A percentile compares a stretch with the other conserved stretches of the same genome.
phyloP scores from a whole-genome alignment of 2,329 filamentous ascomycete genomes.

The Xylaria digitata region DNA sequence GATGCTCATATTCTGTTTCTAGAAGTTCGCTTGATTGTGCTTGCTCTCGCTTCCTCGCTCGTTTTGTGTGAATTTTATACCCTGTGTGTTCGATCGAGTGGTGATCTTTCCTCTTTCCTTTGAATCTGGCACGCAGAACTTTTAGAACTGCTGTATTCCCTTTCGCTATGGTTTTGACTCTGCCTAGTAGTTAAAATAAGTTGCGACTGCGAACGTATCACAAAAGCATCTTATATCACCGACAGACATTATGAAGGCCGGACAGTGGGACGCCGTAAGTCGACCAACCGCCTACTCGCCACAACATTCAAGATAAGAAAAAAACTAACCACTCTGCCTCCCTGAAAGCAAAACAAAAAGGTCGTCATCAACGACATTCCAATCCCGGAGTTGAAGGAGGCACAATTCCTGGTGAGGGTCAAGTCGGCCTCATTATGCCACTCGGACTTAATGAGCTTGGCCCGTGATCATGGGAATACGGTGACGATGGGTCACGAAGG shows the following conservation, averaged over 20 bases:
- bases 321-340: background rate
- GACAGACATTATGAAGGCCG: conserved; percentile 31
- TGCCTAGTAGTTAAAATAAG: background rate
- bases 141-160: background rate
- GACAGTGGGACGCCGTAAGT: conserved; percentile 33
- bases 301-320: background rate
- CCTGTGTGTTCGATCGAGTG: background rate
- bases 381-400: conserved; percentile 36
- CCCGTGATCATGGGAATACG: conserved; percentile 12
- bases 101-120: background rate
- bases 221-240: background rate
- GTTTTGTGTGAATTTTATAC: background rate
- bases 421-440: conserved; percentile 33
- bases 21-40: background rate
- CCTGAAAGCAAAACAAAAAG: conserved; percentile 23
- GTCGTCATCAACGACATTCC: conserved; percentile 39
- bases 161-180: background rate
- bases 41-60: background rate
- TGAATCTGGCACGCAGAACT: background rate
- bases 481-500: conserved; percentile 37
- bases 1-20: background rate
- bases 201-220: background rate
- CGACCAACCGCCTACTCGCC: background rate
- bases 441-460: conserved; percentile 23
- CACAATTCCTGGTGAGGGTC: conserved; percentile 34